Base-by-base conservation (phyloP, 331 rosid species). In the Malus hybrid region DNA sequence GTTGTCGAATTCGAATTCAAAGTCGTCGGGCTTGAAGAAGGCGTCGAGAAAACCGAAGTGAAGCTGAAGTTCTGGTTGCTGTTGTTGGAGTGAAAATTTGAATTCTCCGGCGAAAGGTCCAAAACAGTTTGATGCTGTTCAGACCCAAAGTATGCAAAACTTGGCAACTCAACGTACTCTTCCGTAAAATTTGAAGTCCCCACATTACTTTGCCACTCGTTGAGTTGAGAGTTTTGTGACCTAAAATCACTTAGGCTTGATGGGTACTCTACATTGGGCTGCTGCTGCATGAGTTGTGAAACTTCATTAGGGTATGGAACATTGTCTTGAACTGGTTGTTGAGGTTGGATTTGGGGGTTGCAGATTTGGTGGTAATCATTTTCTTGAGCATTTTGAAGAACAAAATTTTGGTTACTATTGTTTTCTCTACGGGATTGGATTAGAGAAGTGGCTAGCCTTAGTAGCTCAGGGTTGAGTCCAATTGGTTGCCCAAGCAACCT, bases 1-100 rank as follows among this genome's bases (percentile, higher is more conserved):
- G 93, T 86, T 0, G 96, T 87, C 24, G 96, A 91, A 65, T 82
- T 93, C 3, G 98, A 93, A 61, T 93, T 89, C 75, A 90, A 72
- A 7, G 85, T 87, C 19, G 90, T 84, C 29, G 90, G 88, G 44
- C 92, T 92, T 10, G 96, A 85, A 3, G 90, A 84, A 22, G 96
- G 91, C 2, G 97, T 87, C 3, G 96, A 87, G 9, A 86, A 75
- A 54, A 86, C 84, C 3, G 94, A 87, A 31, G 87, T 69, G 63
- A 92, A 84, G 72, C 80, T 24, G 75, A 86, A 84, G 42, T 83
- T 82, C 64, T 82, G 87, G 48, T 83, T 77, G 71, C 70, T 70
- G 61, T 81, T 81, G 66, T 70, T 76, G 54, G 86, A 86, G 69
- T 81, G 65, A 69, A 86, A 81, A 60, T 74, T 79, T 4, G 94